Percentiles rank a stretch among this genome's conserved stretches.
Conservation (phyloP, 306 rosid genomes). For the Senna tora region DNA sequence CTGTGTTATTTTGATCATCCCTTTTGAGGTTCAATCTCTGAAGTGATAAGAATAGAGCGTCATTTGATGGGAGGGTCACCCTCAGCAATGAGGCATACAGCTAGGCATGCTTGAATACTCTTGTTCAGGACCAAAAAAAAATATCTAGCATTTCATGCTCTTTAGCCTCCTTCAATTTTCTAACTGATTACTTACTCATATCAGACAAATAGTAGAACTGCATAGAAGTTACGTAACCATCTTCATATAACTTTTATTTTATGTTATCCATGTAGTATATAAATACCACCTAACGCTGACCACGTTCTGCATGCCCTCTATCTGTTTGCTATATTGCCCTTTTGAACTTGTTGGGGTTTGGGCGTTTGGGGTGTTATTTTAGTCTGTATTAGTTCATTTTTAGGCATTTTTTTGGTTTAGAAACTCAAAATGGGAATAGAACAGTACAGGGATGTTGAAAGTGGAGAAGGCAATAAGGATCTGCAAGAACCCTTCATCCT, state of each 20-base stretch:
- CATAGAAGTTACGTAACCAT: neutral
- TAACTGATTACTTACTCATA: neutral
- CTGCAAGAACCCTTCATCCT: conserved; percentile 59
- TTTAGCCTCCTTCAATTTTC: conserved; percentile 10
- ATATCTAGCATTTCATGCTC: neutral
- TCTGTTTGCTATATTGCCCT: neutral
- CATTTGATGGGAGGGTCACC: too few species aligned
- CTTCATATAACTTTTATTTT: neutral
- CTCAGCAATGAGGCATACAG: too few species aligned
- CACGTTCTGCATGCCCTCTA: conserved; percentile 36
- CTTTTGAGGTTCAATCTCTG: too few species aligned
- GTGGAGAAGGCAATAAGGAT: conserved; percentile 39
- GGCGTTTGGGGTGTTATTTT: neutral
- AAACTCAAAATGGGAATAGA: conserved; percentile 54
- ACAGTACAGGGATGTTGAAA: conserved; percentile 55
- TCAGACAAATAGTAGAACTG: conserved; percentile 27
- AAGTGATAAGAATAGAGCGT: too few species aligned
- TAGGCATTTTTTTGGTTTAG: conserved; percentile 3
- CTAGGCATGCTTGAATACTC: too few species aligned
- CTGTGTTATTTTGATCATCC: too few species aligned
- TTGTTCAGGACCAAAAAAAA: too few species aligned
- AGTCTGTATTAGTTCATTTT: neutral
- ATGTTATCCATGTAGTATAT: conserved; percentile 12
- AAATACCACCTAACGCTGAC: conserved; percentile 27
- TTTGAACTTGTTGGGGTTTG: neutral